These are phyloP conservation scores for Euryodendron excelsum DNA, from an alignment of 148 eudicot species.

Conservation along the genomic window DNA sequence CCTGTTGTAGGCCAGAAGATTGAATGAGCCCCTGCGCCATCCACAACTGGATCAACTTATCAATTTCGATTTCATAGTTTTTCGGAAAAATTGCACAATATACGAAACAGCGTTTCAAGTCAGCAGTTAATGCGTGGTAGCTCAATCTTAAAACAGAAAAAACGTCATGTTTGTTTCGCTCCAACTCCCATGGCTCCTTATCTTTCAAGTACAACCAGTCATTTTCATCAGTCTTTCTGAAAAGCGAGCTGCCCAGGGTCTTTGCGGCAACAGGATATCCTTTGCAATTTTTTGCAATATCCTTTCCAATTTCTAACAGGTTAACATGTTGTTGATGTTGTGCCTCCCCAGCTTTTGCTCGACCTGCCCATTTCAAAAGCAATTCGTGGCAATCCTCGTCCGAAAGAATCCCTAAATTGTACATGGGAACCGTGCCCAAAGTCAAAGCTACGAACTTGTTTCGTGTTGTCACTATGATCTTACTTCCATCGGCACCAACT, in stretches of 20 bases:
- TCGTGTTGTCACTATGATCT: slow-evolving; percentile 20
- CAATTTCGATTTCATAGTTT: slow-evolving; percentile 18
- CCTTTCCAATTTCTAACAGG: not conserved
- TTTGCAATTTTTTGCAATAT: slow-evolving; percentile 18
- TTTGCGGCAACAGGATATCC: slow-evolving; percentile 29
- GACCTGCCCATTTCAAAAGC: slow-evolving; percentile 10
- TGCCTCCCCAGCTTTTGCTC: not conserved
- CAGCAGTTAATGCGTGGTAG: slow-evolving; percentile 14
- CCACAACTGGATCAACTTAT: slow-evolving; percentile 15
- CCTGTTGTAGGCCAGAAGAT: not conserved
- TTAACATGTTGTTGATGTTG: not conserved
- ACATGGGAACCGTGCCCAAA: not conserved
- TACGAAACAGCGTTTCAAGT: slow-evolving; percentile 18
- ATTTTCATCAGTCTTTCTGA: not conserved
- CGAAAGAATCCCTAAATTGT: not conserved
- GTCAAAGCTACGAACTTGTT: not conserved
- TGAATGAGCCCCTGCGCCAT: slow-evolving; percentile 22
- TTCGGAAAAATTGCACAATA: slow-evolving; percentile 26
- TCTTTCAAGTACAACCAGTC: slow-evolving; percentile 7
- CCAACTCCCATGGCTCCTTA: not conserved
- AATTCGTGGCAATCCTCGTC: slow-evolving; percentile 13
- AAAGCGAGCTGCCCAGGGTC: slow-evolving; percentile 10
- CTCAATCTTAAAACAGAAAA: slow-evolving; percentile 15
- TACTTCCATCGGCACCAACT: not conserved
- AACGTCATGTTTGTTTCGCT: not conserved